phyloP scores from a whole-genome alignment of 495 filamentous ascomycete genomes.

The Penicillium antarcticum region DNA sequence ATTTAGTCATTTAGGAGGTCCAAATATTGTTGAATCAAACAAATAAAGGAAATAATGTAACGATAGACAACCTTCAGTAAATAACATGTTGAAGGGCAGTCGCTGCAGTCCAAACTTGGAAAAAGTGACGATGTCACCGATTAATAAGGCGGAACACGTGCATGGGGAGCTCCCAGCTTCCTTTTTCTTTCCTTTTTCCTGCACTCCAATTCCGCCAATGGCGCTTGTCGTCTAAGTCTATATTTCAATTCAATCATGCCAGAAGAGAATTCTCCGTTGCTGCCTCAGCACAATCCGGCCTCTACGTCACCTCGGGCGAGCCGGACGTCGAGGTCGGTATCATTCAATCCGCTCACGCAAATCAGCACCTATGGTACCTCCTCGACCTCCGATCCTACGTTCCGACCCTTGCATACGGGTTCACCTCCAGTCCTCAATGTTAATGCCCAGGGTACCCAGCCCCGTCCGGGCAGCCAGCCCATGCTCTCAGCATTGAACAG shows the following conservation, averaged over 20 bases:
- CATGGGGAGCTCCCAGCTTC: slow-evolving; percentile 1
- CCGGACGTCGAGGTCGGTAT: slow-evolving; percentile 57
- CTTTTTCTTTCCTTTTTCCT: slow-evolving; percentile 4
- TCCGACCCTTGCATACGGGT: slow-evolving; percentile 38
- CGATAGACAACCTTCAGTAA: no score
- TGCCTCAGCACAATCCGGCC: slow-evolving; percentile 38
- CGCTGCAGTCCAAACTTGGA: no score
- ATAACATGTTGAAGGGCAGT: no score
- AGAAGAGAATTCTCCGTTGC: slow-evolving; percentile 45
- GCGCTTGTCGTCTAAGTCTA: slow-evolving; percentile 11
- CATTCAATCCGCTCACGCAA: slow-evolving; percentile 65
- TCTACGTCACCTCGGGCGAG: slow-evolving; percentile 39
- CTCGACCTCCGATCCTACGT: slow-evolving; percentile 37
- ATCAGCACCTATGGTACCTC: slow-evolving; percentile 53
- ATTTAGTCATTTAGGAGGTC: not conserved
- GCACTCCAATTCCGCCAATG: slow-evolving; percentile 15
- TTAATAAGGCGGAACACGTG: slow-evolving; percentile 8
- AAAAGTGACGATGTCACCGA: not conserved
- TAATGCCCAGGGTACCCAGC: slow-evolving; percentile 27
- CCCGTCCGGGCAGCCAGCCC: slow-evolving; percentile 49
- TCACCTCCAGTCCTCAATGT: slow-evolving; percentile 35
- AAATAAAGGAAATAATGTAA: no score
- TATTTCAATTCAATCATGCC: slow-evolving; percentile 27
- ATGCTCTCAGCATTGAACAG: slow-evolving; percentile 81
- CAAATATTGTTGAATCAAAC: not conserved